phyloP scores from a whole-genome alignment of 1,284 basidiomycete genomes.

The Leucoagaricus sp. region DNA sequence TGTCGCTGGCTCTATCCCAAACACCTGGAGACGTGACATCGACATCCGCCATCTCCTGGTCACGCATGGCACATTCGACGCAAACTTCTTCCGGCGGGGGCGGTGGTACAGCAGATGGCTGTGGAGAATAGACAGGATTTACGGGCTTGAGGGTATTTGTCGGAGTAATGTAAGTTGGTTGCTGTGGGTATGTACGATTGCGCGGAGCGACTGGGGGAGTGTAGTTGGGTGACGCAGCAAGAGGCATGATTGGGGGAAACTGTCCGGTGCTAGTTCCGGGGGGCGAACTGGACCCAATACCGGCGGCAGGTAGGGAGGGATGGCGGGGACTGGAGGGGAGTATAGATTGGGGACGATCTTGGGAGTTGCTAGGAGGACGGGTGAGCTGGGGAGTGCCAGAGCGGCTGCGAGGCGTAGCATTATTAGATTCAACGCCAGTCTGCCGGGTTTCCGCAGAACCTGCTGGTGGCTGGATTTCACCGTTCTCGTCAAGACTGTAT shows the following conservation, averaged over 20 bases:
- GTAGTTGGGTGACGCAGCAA: slow-evolving; percentile 62
- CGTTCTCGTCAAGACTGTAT: slow-evolving; percentile 49
- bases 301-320: slow-evolving; percentile 39
- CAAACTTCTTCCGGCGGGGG: slow-evolving; percentile 79
- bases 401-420: slow-evolving; percentile 19
- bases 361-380: slow-evolving; percentile 16
- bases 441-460: slow-evolving; percentile 32
- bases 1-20: slow-evolving; percentile 93
- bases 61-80: slow-evolving; percentile 98
- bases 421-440: slow-evolving; percentile 21
- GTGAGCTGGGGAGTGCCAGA: slow-evolving; percentile 24
- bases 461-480: slow-evolving; percentile 29
- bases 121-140: slow-evolving; percentile 59
- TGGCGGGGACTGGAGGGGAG: slow-evolving; percentile 47
- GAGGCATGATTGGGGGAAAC: slow-evolving; percentile 45
- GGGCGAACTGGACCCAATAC: slow-evolving; percentile 21
- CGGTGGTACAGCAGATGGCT: slow-evolving; percentile 27
- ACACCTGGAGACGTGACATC: slow-evolving; percentile 83
- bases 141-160: slow-evolving; percentile 53
- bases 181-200: slow-evolving; percentile 68
- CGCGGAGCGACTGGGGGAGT: slow-evolving; percentile 61
- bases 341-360: slow-evolving; percentile 28
- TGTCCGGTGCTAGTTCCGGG: slow-evolving; percentile 25
- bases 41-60: slow-evolving; percentile 97
- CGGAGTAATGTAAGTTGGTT: slow-evolving; percentile 74